A percentile compares a stretch with the other conserved stretches of the same genome.
These are phyloP conservation scores for Rosa hybrid DNA, from an alignment of 331 rosid species.

Conservation along the genomic window DNA sequence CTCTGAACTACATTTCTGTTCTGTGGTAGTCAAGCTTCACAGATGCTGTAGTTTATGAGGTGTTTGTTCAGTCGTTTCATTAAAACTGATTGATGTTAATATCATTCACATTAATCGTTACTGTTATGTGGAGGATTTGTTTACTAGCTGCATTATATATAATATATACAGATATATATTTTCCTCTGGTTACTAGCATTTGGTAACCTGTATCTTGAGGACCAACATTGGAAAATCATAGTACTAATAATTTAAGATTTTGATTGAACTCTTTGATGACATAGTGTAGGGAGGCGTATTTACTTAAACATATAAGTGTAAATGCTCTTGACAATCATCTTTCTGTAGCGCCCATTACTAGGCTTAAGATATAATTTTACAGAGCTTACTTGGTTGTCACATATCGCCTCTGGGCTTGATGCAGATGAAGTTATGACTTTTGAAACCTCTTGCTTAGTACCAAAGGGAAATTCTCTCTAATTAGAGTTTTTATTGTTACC, in stretches of 20 bases:
- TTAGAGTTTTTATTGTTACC: not conserved
- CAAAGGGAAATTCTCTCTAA: not conserved
- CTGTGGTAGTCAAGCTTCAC: constrained; percentile 1
- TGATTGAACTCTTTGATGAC: not conserved
- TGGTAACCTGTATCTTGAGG: not conserved
- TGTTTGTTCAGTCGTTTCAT: not conserved
- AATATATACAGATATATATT: too few species aligned
- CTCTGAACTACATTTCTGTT: constrained; percentile 13
- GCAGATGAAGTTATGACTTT: not conserved
- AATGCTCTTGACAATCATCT: not conserved
- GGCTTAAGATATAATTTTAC: not conserved
- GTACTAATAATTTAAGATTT: constrained; percentile 3
- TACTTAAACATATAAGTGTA: not conserved
- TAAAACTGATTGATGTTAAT: not conserved
- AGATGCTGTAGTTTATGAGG: not conserved
- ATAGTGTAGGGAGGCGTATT: not conserved
- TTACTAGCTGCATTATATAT: not conserved
- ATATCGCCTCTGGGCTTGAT: not conserved
- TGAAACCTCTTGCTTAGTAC: not conserved
- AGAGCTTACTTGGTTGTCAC: not conserved
- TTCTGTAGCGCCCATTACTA: not conserved
- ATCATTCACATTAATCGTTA: not conserved
- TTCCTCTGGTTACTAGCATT: not conserved
- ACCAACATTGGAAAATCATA: not conserved
- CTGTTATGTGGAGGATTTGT: not conserved